phyloP scores from a whole-genome alignment of 2,329 filamentous ascomycete genomes.

The Colletotrichum sp. region DNA sequence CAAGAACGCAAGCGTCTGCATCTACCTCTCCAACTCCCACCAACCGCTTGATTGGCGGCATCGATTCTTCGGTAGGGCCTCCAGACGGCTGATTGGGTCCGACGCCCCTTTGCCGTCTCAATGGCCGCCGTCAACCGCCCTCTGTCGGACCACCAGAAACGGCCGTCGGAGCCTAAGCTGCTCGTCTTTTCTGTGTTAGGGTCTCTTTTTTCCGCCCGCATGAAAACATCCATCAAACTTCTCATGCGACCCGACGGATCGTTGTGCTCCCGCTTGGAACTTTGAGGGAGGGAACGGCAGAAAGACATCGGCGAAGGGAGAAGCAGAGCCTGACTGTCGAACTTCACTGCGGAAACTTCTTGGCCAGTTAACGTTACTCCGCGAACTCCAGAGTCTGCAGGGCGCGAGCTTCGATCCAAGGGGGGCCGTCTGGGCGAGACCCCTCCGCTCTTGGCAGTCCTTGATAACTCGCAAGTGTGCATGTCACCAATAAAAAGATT shows the following conservation, averaged over 20 bases:
- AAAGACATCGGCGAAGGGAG: background rate
- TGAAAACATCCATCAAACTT: conserved; percentile 6
- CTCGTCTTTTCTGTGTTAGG: conserved; percentile 8
- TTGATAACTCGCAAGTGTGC: background rate
- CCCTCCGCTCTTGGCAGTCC: conserved; percentile 7
- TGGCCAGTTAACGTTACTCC: background rate
- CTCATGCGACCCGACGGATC: conserved; percentile 12
- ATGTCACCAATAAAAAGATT: background rate
- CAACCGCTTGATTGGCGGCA: conserved; percentile 8
- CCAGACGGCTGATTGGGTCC: conserved; percentile 8
- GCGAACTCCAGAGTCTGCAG: conserved; percentile 1
- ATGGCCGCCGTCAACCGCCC: conserved; percentile 14
- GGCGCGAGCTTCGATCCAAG: background rate
- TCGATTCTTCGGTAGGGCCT: background rate
- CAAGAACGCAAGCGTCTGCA: conserved; percentile 11
- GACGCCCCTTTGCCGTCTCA: conserved; percentile 13
- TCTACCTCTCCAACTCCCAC: background rate
- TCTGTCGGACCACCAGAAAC: conserved; percentile 20
- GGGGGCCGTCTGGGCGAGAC: background rate
- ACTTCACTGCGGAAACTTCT: conserved; percentile 3
- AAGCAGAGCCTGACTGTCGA: background rate
- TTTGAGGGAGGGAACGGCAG: conserved; percentile 3
- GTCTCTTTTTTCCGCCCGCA: conserved; percentile 6
- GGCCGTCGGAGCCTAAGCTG: conserved; percentile 17
- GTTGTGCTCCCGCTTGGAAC: conserved; percentile 9